Base-by-base conservation (phyloP, 2,329 filamentous ascomycete species). In the Tolypocladium pustulatum region DNA sequence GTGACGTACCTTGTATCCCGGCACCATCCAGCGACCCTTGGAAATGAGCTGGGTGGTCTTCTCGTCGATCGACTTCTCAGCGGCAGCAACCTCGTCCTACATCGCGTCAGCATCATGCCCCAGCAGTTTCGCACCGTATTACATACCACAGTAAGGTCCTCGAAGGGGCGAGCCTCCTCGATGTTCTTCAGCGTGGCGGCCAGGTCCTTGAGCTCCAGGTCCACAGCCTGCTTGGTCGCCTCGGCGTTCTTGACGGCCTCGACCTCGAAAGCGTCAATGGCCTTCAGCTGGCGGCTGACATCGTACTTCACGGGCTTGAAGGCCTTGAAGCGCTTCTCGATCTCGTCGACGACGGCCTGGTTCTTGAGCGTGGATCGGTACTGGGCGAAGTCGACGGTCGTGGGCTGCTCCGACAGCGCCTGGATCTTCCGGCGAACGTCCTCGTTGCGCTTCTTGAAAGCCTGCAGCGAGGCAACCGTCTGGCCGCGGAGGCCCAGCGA, bases 381-480 rank as follows among this genome's bases (percentile, higher is more conserved):
- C 78, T 93, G 84, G 67, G 85, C 77, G 79, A 99, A 97, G 83
- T 99, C 91, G 79, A 99, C 85, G 60, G 85, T 84, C 71, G 91
- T 90, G 65, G 93, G 81, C 74, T 89, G 87, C 78, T 96, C 91
- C 64, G 85, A 86, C 60, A 99, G 90, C 63, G 85, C 70, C 76
- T 89, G 86, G 62, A 99, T 83, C 80, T 93, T 93, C 81, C 94
- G 93, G 79, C 93, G 92, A 73, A 91, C 93, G 75, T 97, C 92
- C 75, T 99, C 94, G 83, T 97, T 97, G 81, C 94, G 92, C 87
- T 96, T 94, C 86, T 99, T 99, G 88, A 99, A 99, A 66, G 90
- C 85, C 76, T 93, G 88, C 63, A 99, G 91, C 63, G 93, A 89
- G 70, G 88, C 80, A 68, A 90, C 92, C 68, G 94, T 99, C 81